Percentiles rank a stretch among this genome's conserved stretches.
Evolutionary conservation across 768 basidiomycete genomes (phyloP).

Genomic region (Lentinus brumalis): DNA sequence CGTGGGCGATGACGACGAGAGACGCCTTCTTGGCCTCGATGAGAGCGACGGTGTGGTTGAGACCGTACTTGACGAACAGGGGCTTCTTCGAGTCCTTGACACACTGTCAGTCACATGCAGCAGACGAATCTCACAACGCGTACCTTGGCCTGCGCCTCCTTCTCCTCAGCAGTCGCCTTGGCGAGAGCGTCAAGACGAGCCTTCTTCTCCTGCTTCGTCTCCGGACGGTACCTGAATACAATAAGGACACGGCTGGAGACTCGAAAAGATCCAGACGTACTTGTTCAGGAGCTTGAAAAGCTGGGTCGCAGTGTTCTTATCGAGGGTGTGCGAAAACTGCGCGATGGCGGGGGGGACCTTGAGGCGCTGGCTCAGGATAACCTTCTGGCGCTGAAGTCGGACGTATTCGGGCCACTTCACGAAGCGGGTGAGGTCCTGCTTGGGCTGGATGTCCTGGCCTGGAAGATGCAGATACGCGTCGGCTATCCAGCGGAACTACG

Average conservation of each 20-base stretch:
- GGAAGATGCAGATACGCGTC: neutral
- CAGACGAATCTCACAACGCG: neutral
- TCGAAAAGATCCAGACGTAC: constrained; percentile 32
- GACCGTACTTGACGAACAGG: constrained; percentile 91
- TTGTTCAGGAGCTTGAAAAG: constrained; percentile 98
- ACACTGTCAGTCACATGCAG: neutral
- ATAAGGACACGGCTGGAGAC: neutral
- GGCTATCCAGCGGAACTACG: neutral
- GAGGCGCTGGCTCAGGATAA: constrained; percentile 95
- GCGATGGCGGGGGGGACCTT: constrained; percentile 99
- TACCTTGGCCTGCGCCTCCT: constrained; percentile 62
- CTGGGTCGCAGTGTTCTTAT: constrained; percentile 99
- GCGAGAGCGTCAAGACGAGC: constrained; percentile 81
- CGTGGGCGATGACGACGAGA: constrained; percentile 94
- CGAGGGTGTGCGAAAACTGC: constrained; percentile 95
- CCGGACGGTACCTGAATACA: constrained; percentile 70
- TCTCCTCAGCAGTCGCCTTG: constrained; percentile 77
- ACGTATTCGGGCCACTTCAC: constrained; percentile 99
- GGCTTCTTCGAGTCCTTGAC: constrained; percentile 89
- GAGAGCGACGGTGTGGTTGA: constrained; percentile 96
- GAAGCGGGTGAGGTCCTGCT: constrained; percentile 91
- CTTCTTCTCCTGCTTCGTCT: constrained; percentile 97
- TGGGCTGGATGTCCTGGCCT: constrained; percentile 94
- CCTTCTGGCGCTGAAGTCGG: constrained; percentile 97
- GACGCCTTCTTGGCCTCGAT: constrained; percentile 97